phyloP scores from a whole-genome alignment of 1,284 basidiomycete species.

The Irpex lacteus region DNA sequence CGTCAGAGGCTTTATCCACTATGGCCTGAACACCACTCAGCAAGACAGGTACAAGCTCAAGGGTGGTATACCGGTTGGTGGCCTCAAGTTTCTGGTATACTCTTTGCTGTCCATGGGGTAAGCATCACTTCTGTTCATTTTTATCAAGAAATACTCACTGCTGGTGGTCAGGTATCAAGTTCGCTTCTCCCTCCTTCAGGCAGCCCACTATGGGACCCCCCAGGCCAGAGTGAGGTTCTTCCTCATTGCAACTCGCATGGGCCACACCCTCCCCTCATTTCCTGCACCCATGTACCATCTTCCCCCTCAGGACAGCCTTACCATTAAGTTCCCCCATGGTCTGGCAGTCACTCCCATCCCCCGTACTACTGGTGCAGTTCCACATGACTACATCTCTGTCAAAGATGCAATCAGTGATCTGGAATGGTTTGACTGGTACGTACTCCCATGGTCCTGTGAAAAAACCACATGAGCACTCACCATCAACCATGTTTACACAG shows the following conservation, averaged over 20 bases:
- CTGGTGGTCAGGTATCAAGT: slow-evolving; percentile 38
- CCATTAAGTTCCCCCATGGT: slow-evolving; percentile 45
- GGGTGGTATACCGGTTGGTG: slow-evolving; percentile 66
- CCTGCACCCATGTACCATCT: slow-evolving; percentile 72
- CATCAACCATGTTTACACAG: background rate
- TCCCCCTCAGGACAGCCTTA: slow-evolving; percentile 38
- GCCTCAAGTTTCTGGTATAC: slow-evolving; percentile 60
- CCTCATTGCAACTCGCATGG: slow-evolving; percentile 56
- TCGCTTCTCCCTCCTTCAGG: slow-evolving; percentile 60
- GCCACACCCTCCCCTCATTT: slow-evolving; percentile 51
- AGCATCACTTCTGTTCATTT: slow-evolving; percentile 14
- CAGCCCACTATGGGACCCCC: slow-evolving; percentile 71
- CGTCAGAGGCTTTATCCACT: slow-evolving; percentile 64
- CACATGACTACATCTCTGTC: slow-evolving; percentile 53
- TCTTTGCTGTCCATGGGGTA: slow-evolving; percentile 63
- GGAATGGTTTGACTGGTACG: slow-evolving; percentile 66
- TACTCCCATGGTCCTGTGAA: background rate
- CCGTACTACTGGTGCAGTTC: slow-evolving; percentile 44
- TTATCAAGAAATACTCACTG: background rate
- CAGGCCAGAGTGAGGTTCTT: slow-evolving; percentile 71
- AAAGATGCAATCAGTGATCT: slow-evolving; percentile 70
- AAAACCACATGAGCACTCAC: slow-evolving; percentile 10
- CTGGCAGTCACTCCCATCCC: slow-evolving; percentile 43
- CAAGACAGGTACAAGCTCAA: slow-evolving; percentile 42
- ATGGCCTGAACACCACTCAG: slow-evolving; percentile 51